A percentile compares a stretch with the other conserved stretches of the same genome.
phyloP scores from a whole-genome alignment of 208 protist genomes.

The Crithidia mellificae region DNA sequence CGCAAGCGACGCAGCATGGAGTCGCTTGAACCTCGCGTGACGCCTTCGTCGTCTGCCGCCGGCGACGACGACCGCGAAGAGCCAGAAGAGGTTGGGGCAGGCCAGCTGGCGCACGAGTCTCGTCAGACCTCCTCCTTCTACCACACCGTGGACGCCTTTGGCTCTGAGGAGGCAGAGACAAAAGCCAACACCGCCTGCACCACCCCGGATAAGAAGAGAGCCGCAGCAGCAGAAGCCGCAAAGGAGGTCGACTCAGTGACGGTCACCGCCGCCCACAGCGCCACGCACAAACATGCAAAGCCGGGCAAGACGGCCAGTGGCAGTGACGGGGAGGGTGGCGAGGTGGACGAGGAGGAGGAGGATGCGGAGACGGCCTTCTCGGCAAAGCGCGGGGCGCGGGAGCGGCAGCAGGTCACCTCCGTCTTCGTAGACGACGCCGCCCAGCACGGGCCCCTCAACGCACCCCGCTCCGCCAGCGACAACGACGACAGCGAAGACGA shows the following conservation, averaged over 20 bases:
- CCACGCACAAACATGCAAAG: background rate
- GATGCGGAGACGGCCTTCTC: slow-evolving; percentile 14
- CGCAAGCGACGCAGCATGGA: background rate
- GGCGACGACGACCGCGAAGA: slow-evolving; percentile 7
- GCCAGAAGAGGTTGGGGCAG: background rate
- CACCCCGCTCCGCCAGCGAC: background rate
- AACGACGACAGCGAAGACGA: background rate
- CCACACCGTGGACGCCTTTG: slow-evolving; percentile 32
- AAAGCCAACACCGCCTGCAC: too few relatives aligned
- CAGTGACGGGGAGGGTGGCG: background rate
- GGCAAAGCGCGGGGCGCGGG: background rate
- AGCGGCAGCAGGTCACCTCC: slow-evolving; percentile 13
- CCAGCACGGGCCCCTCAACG: background rate
- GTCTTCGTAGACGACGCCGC: slow-evolving; percentile 2
- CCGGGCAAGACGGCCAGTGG: background rate
- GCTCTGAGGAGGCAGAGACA: slow-evolving; percentile 31
- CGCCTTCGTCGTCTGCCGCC: slow-evolving; percentile 7
- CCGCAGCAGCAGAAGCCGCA: too few relatives aligned
- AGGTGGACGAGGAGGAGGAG: slow-evolving; percentile 12
- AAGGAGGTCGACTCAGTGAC: background rate
- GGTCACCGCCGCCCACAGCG: background rate
- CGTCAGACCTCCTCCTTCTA: slow-evolving; percentile 37
- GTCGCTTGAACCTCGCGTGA: background rate
- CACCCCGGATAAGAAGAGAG: too few relatives aligned
- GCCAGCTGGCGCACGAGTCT: background rate